phyloP scores from a whole-genome alignment of 78 protist genomes.

The Dictyostelium firmibasis region DNA sequence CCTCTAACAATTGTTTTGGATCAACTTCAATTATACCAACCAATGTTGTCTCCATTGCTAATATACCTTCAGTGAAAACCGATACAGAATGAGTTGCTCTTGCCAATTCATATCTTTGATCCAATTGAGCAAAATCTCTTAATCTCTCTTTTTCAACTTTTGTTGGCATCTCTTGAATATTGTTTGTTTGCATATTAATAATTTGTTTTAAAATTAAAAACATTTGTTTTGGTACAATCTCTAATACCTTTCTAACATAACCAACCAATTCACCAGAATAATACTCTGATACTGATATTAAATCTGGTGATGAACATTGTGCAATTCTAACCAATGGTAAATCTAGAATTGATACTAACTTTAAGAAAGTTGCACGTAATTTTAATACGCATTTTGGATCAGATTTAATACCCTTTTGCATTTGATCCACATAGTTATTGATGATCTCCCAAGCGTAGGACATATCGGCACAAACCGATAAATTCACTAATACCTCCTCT shows the following conservation, averaged over 20 bases:
- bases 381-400: slow-evolving; percentile 90
- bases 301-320: slow-evolving; percentile 92
- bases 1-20: slow-evolving; percentile 93
- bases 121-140: slow-evolving; percentile 93
- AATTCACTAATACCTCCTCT: slow-evolving; percentile 84
- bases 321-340: slow-evolving; percentile 95
- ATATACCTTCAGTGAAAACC: slow-evolving; percentile 97
- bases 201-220: slow-evolving; percentile 89
- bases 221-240: slow-evolving; percentile 94
- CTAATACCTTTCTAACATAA: slow-evolving; percentile 94
- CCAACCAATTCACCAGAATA: slow-evolving; percentile 91
- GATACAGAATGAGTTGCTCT: slow-evolving; percentile 88
- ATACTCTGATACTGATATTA: slow-evolving; percentile 93
- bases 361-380: slow-evolving; percentile 96
- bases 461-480: slow-evolving; percentile 88
- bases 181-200: slow-evolving; percentile 87
- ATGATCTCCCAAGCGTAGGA: slow-evolving; percentile 96
- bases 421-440: slow-evolving; percentile 76
- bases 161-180: slow-evolving; percentile 89
- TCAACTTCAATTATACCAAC: slow-evolving; percentile 95
- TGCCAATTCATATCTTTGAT: slow-evolving; percentile 90
- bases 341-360: slow-evolving; percentile 95
- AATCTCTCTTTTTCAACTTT: slow-evolving; percentile 87
- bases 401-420: slow-evolving; percentile 84
- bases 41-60: slow-evolving; percentile 97